A percentile compares a stretch with the other conserved stretches of the same genome.
Conservation (phyloP, 1,284 basidiomycete genomes). For the Rhodotorula sp. region DNA sequence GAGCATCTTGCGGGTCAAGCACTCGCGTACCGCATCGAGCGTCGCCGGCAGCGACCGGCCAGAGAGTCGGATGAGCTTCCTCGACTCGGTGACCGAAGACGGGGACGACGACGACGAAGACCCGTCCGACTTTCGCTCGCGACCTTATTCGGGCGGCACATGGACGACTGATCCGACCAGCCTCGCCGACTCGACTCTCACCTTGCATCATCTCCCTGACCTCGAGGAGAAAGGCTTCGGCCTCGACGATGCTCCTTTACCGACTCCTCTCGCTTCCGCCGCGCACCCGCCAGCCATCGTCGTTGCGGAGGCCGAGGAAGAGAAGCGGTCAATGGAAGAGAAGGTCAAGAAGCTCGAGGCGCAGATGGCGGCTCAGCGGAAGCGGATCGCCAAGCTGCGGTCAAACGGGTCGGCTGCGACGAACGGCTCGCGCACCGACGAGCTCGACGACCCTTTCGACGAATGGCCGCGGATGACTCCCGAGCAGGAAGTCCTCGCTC, state of each 20-base stretch:
- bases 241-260: constrained; percentile 12
- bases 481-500: constrained; percentile 62
- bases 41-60: constrained; percentile 57
- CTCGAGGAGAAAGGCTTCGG: constrained; percentile 25
- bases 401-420: not conserved
- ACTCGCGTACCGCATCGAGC: constrained; percentile 51
- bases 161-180: constrained; percentile 77
- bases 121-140: constrained; percentile 34
- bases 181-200: constrained; percentile 60
- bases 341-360: constrained; percentile 74
- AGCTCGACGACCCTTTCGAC: constrained; percentile 25
- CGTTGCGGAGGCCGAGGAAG: constrained; percentile 51
- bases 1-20: constrained; percentile 76
- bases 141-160: constrained; percentile 67
- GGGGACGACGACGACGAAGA: constrained; percentile 39
- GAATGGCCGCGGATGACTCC: constrained; percentile 56
- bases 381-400: constrained; percentile 54
- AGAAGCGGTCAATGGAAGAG: constrained; percentile 86
- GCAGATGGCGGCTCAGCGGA: constrained; percentile 63
- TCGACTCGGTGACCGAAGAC: constrained; percentile 44
- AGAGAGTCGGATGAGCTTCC: constrained; percentile 66
- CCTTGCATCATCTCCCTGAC: constrained; percentile 47
- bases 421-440: not conserved
- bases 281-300: constrained; percentile 55
- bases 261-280: constrained; percentile 16